Conservation (phyloP, 805 yeast species). For the Yamadazyma sp. region DNA sequence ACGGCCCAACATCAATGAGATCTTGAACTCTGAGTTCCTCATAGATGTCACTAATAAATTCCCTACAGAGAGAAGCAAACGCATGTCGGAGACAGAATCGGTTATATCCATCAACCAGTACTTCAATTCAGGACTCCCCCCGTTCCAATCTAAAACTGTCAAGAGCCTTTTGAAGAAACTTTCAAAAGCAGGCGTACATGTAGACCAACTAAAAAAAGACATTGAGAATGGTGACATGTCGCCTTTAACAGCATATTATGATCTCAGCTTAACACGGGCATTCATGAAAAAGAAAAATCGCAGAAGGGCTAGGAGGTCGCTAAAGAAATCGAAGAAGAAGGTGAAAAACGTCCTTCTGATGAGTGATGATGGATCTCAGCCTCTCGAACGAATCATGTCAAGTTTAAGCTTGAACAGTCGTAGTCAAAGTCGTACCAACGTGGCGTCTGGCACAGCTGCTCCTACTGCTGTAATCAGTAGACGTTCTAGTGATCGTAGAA, state of each 20-base stretch:
- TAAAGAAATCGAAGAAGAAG: conserved; percentile 30
- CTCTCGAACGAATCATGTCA: conserved; percentile 39
- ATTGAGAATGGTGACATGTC: conserved; percentile 64
- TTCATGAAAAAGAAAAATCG: conserved; percentile 33
- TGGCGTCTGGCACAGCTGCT: neutral
- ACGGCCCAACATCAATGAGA: conserved; percentile 52
- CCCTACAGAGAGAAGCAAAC: conserved; percentile 9
- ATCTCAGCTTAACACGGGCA: conserved; percentile 58
- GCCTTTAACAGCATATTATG: conserved; percentile 74
- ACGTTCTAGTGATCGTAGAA: conserved; percentile 4
- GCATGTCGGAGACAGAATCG: conserved; percentile 6
- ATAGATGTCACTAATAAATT: conserved; percentile 32
- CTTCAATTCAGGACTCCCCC: conserved; percentile 30
- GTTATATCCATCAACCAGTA: conserved; percentile 38
- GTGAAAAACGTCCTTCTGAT: conserved; percentile 39
- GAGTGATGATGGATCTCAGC: conserved; percentile 32
- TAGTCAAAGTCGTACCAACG: conserved; percentile 14
- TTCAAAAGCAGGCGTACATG: conserved; percentile 61
- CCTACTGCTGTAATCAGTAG: neutral
- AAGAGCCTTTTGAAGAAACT: conserved; percentile 59
- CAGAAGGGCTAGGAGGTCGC: conserved; percentile 30
- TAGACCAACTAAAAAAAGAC: conserved; percentile 56
- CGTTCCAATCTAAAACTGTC: conserved; percentile 63
- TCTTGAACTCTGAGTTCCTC: conserved; percentile 35
- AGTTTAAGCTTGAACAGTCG: conserved; percentile 35